Conservation (phyloP, 129 eudicot genomes). For the Chrysanthemum makinoi region DNA sequence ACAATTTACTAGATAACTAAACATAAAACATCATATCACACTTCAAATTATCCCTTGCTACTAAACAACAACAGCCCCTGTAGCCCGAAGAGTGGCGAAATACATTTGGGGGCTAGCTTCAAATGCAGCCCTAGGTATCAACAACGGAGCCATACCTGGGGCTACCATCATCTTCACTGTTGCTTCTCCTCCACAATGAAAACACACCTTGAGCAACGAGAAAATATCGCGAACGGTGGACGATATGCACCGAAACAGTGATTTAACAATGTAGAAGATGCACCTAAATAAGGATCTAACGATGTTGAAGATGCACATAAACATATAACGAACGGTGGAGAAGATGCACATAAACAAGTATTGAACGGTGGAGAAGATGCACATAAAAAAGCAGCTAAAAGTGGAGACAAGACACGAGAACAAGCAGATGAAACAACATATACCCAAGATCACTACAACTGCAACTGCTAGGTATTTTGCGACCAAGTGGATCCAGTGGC, state of each 20-base stretch:
- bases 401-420: background rate
- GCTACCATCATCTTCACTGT: background rate
- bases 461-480: background rate
- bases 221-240: background rate
- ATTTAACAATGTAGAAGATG: background rate
- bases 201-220: background rate
- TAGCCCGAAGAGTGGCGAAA: background rate
- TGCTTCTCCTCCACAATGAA: background rate
- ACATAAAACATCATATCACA: too few species aligned
- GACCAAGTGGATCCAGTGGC: background rate
- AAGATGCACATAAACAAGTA: background rate
- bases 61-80: too few species aligned
- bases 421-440: background rate
- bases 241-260: background rate
- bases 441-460: background rate
- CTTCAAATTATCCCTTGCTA: too few species aligned
- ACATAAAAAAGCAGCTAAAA: background rate
- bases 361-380: background rate
- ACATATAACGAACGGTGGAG: background rate
- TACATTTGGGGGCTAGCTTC: background rate
- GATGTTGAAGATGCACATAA: background rate
- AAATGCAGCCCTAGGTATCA: background rate
- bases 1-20: too few species aligned
- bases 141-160: background rate
- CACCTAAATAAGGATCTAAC: background rate